phyloP scores from a whole-genome alignment of 2,329 filamentous ascomycete species.

The Nigrospora osmanthi region DNA sequence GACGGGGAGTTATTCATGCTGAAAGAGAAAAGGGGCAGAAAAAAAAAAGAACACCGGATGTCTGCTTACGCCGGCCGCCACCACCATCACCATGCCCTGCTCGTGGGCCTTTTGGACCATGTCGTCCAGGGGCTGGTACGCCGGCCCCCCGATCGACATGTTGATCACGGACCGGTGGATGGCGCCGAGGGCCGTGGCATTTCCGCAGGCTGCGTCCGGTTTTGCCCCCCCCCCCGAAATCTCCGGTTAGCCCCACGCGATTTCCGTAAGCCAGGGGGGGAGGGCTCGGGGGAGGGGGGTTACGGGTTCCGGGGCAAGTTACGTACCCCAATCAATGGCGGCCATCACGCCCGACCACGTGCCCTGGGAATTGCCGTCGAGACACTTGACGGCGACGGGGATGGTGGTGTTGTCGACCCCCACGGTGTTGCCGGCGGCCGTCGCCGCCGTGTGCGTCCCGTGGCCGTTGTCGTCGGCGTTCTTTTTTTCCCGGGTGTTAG shows the following conservation, averaged over 20 bases:
- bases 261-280: not conserved
- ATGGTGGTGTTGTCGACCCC: conserved; percentile 17
- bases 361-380: conserved; percentile 10
- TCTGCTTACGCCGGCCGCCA: conserved; percentile 16
- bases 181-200: conserved; percentile 11
- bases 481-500: conserved; percentile 7
- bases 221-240: no score
- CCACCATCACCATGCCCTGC: conserved; percentile 16
- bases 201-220: conserved; percentile 12
- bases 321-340: conserved; percentile 19
- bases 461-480: conserved; percentile 16
- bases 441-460: conserved; percentile 18
- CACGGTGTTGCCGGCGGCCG: conserved; percentile 14
- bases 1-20: no score
- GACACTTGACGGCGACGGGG: conserved; percentile 17
- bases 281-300: no score
- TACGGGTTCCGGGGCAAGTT: no score
- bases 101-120: conserved; percentile 9
- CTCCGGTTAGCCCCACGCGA: no score
- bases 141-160: conserved; percentile 15
- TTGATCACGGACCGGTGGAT: conserved; percentile 17
- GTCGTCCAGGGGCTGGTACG: conserved; percentile 11
- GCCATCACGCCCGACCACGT: conserved; percentile 12
- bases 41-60: no score
- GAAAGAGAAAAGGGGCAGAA: no score